Conservation (phyloP, 2,329 filamentous ascomycete species). For the Fusarium brachygibbosum region DNA sequence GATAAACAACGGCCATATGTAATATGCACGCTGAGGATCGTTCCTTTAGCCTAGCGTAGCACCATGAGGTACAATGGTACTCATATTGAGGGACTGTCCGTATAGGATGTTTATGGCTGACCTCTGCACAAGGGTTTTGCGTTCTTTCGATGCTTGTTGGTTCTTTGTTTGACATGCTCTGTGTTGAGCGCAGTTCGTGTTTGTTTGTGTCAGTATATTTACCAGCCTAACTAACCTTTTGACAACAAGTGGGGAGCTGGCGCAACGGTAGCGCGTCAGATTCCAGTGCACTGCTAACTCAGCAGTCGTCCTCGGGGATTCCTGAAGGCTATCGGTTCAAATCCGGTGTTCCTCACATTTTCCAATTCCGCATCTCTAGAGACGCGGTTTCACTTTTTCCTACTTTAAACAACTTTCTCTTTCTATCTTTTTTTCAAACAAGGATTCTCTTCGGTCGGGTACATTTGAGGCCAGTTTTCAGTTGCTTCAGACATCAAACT, state of each 20-base stretch:
- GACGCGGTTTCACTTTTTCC: neutral
- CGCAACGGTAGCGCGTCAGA: conserved; percentile 25
- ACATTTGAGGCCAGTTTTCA: neutral
- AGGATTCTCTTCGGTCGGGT: neutral
- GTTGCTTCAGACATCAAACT: neutral
- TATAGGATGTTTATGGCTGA: no score
- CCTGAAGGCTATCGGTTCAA: conserved; percentile 38
- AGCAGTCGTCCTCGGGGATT: conserved; percentile 8
- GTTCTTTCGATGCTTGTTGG: neutral
- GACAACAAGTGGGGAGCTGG: conserved; percentile 28
- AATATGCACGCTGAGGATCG: neutral
- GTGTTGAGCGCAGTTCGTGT: no score
- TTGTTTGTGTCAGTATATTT: neutral
- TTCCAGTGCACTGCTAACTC: conserved; percentile 16
- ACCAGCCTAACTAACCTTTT: accelerated
- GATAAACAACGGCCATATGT: neutral
- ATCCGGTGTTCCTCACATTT: conserved; percentile 32
- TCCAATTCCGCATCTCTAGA: no score
- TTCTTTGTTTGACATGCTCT: neutral
- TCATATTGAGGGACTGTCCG: no score
- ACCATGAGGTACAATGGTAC: neutral
- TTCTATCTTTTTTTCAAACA: neutral
- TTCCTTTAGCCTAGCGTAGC: neutral
- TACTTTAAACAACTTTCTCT: neutral
- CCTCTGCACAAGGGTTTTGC: neutral